Base-by-base conservation (phyloP, 257 asterid species). In the Forsythia viridissima region DNA sequence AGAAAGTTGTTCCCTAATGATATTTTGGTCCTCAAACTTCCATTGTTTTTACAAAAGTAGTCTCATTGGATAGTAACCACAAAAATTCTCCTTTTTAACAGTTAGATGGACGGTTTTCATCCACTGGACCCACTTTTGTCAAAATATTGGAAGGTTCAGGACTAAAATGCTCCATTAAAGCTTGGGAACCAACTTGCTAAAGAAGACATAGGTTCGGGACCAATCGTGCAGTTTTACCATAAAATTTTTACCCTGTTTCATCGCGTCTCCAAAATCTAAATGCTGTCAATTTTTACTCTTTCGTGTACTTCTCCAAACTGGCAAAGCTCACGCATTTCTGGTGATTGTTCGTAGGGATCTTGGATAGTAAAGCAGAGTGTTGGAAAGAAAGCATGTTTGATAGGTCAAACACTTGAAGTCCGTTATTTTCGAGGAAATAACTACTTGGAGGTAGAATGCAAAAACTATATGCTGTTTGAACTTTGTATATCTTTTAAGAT, bases 321-420 rank as follows among this genome's bases (percentile, higher is more conserved):
- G 66, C 66, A 16, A n/a, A 57, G 34, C 24, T 57, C 5, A n/a
- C 1, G 0, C 66, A n/a, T 2, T 57, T 57, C 15, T 57, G 30
- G 12, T n/a, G 11, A 57, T 16, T n/a, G 30, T 70, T 16, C 16
- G 36, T 65, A 87, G 91, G 91, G 91, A 76, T 83, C 91, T 21
- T 87, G 91, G 91, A 83, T 87, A 76, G 89, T 87, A 44, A 87
- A 87, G 82, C 87, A 87, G 76, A 85, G 91, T 46, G 87, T 87
- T 30, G 86, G 91, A 13, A 87, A 87, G 77, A 87, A 83, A 80
- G 86, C 89, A 34, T 81, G 91, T 81, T 81, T 87, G 81, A 40
- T 85, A 0, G 89, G 89, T 37, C 89, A 85, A 77, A 84, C 84
- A 16, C 85, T 87, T 24, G 87, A 87, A 70, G 77, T 76, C 38